Conservation (phyloP, 2,329 filamentous ascomycete genomes). For the Emericellopsis atlantica region DNA sequence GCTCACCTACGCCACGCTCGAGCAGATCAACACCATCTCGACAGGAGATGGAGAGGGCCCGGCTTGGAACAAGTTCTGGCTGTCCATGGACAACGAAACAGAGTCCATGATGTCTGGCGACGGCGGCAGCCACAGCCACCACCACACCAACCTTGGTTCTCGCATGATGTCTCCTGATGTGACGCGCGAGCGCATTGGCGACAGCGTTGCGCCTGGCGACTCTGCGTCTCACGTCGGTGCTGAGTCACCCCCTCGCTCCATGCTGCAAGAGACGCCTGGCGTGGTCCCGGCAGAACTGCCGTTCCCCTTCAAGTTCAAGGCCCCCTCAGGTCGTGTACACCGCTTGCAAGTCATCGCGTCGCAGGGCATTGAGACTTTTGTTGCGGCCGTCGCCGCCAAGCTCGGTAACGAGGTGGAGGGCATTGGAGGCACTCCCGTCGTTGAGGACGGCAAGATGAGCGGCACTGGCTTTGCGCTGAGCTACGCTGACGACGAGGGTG, state of each 20-base stretch:
- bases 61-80: slow-evolving; percentile 99
- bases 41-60: slow-evolving; percentile 84
- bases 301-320: slow-evolving; percentile 99
- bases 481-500: slow-evolving; percentile 93
- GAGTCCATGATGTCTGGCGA: slow-evolving; percentile 95
- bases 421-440: slow-evolving; percentile 67
- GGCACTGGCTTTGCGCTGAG: slow-evolving; percentile 78
- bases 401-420: slow-evolving; percentile 71
- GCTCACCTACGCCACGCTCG: slow-evolving; percentile 92
- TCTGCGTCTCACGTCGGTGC: slow-evolving; percentile 86
- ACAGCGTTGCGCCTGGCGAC: slow-evolving; percentile 84
- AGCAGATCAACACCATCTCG: slow-evolving; percentile 94
- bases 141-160: slow-evolving; percentile 49
- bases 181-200: slow-evolving; percentile 55
- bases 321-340: slow-evolving; percentile 87
- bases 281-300: slow-evolving; percentile 57
- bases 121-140: slow-evolving; percentile 55
- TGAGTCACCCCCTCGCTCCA: slow-evolving; percentile 61
- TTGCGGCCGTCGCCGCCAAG: slow-evolving; percentile 68
- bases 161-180: slow-evolving; percentile 73
- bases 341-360: slow-evolving; percentile 74
- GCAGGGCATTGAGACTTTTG: slow-evolving; percentile 68
- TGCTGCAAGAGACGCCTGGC: slow-evolving; percentile 36
- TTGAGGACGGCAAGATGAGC: slow-evolving; percentile 68
- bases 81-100: slow-evolving; percentile 87